Conservation (phyloP, 2,329 filamentous ascomycete species). For the Stylonectria norvegica region DNA sequence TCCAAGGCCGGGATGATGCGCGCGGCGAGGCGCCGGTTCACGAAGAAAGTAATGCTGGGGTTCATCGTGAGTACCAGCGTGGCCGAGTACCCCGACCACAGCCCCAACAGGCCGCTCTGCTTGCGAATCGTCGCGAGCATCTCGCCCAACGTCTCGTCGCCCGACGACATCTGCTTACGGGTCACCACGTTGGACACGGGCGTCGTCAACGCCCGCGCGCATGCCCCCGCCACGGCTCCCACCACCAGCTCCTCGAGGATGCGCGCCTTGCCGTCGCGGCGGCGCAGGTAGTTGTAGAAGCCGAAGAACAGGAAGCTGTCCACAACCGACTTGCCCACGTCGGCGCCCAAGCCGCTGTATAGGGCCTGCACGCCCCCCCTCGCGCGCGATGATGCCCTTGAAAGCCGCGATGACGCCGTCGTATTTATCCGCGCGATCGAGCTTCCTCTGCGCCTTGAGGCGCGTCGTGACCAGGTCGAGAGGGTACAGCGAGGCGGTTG, state of each 20-base stretch:
- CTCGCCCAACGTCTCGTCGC: conserved; percentile 43
- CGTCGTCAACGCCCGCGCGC: conserved; percentile 72
- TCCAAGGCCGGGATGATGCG: conserved; percentile 50
- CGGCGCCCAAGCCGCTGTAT: conserved; percentile 62
- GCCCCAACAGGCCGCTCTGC: conserved; percentile 69
- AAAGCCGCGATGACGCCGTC: conserved; percentile 65
- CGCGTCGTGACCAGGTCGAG: conserved; percentile 78
- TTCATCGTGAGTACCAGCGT: conserved; percentile 78
- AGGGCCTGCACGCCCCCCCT: conserved; percentile 70
- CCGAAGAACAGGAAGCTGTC: conserved; percentile 87
- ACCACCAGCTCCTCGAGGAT: conserved; percentile 70
- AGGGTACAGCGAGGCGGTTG: conserved; percentile 76
- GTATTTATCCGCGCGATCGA: conserved; percentile 52
- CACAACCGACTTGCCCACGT: conserved; percentile 63
- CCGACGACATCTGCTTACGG: conserved; percentile 67
- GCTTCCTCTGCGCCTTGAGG: conserved; percentile 71
- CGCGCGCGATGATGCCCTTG: conserved; percentile 64
- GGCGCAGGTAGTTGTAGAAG: conserved; percentile 60
- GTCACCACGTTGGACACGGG: conserved; percentile 81
- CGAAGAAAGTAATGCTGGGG: conserved; percentile 79
- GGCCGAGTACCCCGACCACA: conserved; percentile 88
- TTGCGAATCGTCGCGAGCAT: conserved; percentile 61
- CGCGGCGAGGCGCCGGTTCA: conserved; percentile 70
- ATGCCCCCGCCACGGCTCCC: conserved; percentile 70
- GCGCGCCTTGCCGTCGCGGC: conserved; percentile 46